phyloP scores from a whole-genome alignment of 176 grass and related monocot species.

The Juncus effusus region DNA sequence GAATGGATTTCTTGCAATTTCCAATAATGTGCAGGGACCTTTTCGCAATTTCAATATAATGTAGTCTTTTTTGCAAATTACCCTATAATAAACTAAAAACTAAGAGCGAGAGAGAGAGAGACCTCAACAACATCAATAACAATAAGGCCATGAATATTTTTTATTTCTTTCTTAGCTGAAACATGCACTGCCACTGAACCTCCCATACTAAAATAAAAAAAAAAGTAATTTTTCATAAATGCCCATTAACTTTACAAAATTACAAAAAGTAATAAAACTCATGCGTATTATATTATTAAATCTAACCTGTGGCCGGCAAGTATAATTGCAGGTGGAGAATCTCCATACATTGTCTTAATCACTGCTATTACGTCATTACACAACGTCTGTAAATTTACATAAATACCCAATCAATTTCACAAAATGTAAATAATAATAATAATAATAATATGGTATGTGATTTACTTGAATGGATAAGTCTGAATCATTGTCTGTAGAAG shows the following conservation, averaged over 20 bases:
- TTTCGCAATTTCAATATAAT: too few relatives aligned
- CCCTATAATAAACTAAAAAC: too few relatives aligned
- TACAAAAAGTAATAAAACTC: background rate
- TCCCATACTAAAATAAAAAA: slow-evolving; percentile 59
- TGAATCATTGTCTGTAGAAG: slow-evolving; percentile 64
- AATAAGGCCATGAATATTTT: slow-evolving; percentile 73
- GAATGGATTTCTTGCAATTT: too few relatives aligned
- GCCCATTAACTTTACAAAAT: slow-evolving; percentile 2
- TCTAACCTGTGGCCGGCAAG: slow-evolving; percentile 84
- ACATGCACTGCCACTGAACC: slow-evolving; percentile 95
- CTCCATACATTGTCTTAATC: slow-evolving; percentile 66
- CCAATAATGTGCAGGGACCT: too few relatives aligned
- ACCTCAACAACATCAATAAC: slow-evolving; percentile 99
- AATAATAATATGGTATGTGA: slow-evolving; percentile 1
- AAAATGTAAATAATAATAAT: slow-evolving; percentile 8
- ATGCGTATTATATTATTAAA: too few relatives aligned
- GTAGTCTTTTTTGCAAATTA: too few relatives aligned
- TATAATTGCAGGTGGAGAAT: slow-evolving; percentile 86
- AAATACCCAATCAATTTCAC: slow-evolving; percentile 9
- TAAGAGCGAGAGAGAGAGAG: slow-evolving; percentile 26
- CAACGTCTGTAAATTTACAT: slow-evolving; percentile 54
- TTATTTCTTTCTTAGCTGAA: slow-evolving; percentile 63
- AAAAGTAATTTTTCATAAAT: slow-evolving; percentile 5
- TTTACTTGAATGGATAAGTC: slow-evolving; percentile 84
- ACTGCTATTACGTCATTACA: slow-evolving; percentile 72